Conservation (phyloP, 345 rosid genomes). For the Citrus sinensis region DNA sequence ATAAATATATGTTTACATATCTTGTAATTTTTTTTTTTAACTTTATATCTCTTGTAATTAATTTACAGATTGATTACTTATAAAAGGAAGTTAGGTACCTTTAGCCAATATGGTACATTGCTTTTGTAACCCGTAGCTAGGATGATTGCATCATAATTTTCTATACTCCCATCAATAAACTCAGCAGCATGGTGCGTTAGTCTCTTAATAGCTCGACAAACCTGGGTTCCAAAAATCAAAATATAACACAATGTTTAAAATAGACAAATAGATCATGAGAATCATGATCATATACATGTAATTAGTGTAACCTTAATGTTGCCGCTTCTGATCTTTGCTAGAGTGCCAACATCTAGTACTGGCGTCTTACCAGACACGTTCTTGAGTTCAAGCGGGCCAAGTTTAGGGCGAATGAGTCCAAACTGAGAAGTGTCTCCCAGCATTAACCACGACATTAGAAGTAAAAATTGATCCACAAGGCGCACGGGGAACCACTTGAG, state of each 20-base stretch:
- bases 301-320: slow-evolving; percentile 54
- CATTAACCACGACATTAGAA: slow-evolving; percentile 45
- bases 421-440: slow-evolving; percentile 60
- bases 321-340: slow-evolving; percentile 64
- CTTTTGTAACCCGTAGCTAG: slow-evolving; percentile 91
- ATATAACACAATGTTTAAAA: no score
- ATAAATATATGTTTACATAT: neutral
- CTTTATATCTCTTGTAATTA: no score
- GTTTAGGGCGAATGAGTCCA: slow-evolving; percentile 63
- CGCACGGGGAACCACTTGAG: slow-evolving; percentile 73
- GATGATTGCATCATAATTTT: slow-evolving; percentile 64
- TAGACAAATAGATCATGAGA: neutral
- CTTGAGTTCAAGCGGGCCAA: slow-evolving; percentile 81
- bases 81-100: slow-evolving; percentile 38
- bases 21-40: neutral
- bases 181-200: slow-evolving; percentile 45
- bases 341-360: slow-evolving; percentile 76
- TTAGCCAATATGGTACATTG: slow-evolving; percentile 79
- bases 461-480: slow-evolving; percentile 61
- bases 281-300: neutral
- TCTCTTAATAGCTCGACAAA: slow-evolving; percentile 53
- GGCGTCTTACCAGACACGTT: slow-evolving; percentile 76
- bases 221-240: slow-evolving; percentile 30
- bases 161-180: slow-evolving; percentile 66
- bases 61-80: neutral